phyloP scores from a whole-genome alignment of 352 stramenopile species.

The Globisporangium polare region DNA sequence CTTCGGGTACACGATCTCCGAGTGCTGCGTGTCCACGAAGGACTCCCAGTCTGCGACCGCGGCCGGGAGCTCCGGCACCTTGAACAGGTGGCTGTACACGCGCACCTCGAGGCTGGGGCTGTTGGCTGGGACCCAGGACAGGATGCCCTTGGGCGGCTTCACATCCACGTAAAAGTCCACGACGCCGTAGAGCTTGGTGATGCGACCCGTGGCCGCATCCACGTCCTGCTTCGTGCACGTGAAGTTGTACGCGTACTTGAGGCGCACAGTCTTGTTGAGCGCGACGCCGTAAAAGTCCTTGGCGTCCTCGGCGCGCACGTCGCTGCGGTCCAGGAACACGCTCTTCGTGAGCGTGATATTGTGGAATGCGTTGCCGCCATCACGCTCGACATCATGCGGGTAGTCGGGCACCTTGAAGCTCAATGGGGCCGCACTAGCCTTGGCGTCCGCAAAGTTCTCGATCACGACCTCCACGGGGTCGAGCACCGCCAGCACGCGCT shows the following conservation, averaged over 20 bases:
- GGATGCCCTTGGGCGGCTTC: constrained; percentile 91
- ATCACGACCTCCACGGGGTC: constrained; percentile 75
- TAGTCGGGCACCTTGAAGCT: constrained; percentile 62
- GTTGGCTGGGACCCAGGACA: constrained; percentile 94
- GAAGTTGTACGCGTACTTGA: constrained; percentile 96
- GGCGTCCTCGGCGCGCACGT: constrained; percentile 58
- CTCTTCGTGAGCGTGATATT: constrained; percentile 55
- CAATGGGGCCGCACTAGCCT: constrained; percentile 29
- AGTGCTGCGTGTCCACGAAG: constrained; percentile 83
- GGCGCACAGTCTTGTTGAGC: constrained; percentile 92
- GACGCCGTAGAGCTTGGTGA: constrained; percentile 59
- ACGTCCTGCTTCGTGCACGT: constrained; percentile 89
- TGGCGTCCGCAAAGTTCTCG: constrained; percentile 53
- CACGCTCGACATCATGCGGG: constrained; percentile 63
- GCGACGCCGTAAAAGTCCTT: constrained; percentile 95
- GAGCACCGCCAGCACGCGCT: constrained; percentile 78
- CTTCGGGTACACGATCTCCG: constrained; percentile 78
- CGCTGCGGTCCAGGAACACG: constrained; percentile 69
- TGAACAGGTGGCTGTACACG: constrained; percentile 97
- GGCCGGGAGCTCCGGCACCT: constrained; percentile 77
- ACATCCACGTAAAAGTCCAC: constrained; percentile 74
- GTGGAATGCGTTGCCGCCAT: constrained; percentile 52
- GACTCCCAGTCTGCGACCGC: constrained; percentile 71
- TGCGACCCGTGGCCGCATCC: constrained; percentile 36
- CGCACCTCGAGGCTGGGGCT: constrained; percentile 88